Base-by-base conservation (phyloP, 2,329 filamentous ascomycete species). In the Colletotrichum cuscutae region DNA sequence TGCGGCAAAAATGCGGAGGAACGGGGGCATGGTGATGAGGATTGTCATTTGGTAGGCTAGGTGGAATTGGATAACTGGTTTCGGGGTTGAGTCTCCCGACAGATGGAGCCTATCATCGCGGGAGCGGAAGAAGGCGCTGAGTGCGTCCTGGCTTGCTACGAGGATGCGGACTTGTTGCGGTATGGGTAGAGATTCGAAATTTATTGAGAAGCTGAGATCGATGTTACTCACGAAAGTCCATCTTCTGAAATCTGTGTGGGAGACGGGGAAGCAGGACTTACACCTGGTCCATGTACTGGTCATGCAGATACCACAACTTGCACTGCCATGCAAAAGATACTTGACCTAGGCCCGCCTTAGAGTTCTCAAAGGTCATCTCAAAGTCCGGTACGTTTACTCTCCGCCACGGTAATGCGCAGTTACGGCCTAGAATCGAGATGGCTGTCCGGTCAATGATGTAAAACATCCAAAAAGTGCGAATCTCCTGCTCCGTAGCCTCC, bases 241-340 rank as follows among this genome's bases (percentile, higher is more conserved):
- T 32, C 35, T 42, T 42, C 15, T 42, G 35, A 15, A 15, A 42
- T 1, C 5, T 42, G 35, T 15, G 13, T 42, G 35, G 35, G 5
- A 32, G 5, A 68, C 11, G 19, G 42, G 19, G 42, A 46, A 9
- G 19, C 8, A n/a, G 42, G 19, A 46, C 72, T 60, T 71, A 75
- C 74, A 75, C 71, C 32, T 74, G 74, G 6, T 75, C 74, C 74
- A 75, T 75, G n/a, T 73, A 65, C 37, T 73, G 69, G 24, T 75
- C 74, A 32, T 75, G 72, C 11, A 75, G 65, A 63, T 72, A 75
- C 74, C 74, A 75, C 11, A 75, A n/a, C 8, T 68, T 74, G 30
- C 74, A 75, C 30, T 75, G 74, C 72, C 74, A 74, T 9, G 66
- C 72, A 22, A 75, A 75, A 1, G 72, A 74, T 37, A 73, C 32